These are phyloP conservation scores for Scenedesmus sp. DNA, from an alignment of 163 green algal species.

Conservation along the genomic window DNA sequence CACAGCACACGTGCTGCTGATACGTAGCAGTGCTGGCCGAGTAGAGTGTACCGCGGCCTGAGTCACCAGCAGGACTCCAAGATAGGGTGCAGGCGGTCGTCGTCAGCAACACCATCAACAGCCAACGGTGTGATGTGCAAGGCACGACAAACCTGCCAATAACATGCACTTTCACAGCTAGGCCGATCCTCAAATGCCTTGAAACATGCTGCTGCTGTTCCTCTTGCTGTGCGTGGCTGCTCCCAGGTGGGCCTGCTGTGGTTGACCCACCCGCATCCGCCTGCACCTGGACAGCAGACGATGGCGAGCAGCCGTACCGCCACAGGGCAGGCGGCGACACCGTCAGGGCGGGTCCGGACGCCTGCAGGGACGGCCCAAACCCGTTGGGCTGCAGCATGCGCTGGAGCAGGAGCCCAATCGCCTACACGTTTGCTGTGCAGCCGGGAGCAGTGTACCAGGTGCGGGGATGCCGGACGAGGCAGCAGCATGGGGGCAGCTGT, in stretches of 20 bases:
- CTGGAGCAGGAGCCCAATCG: not conserved
- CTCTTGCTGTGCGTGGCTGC: not conserved
- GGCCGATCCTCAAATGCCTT: no score
- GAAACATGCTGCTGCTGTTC: not conserved
- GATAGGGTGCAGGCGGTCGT: no score
- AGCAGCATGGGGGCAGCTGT: not conserved
- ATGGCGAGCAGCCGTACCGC: not conserved
- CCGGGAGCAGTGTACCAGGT: not conserved
- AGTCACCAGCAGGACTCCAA: no score
- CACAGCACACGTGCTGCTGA: not conserved
- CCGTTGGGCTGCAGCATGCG: not conserved
- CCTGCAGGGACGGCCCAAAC: not conserved
- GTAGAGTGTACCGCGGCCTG: no score
- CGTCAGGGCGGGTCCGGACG: not conserved
- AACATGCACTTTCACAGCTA: no score
- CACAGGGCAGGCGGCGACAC: not conserved
- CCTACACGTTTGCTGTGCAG: not conserved
- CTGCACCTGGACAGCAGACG: not conserved
- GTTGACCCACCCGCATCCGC: not conserved
- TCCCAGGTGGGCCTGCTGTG: not conserved
- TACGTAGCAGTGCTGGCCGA: no score
- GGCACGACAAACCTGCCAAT: no score
- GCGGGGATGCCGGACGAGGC: not conserved
- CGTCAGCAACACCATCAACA: no score
- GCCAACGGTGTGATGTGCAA: no score